phyloP scores from a whole-genome alignment of 805 yeast genomes.

The Pichia nakasei region DNA sequence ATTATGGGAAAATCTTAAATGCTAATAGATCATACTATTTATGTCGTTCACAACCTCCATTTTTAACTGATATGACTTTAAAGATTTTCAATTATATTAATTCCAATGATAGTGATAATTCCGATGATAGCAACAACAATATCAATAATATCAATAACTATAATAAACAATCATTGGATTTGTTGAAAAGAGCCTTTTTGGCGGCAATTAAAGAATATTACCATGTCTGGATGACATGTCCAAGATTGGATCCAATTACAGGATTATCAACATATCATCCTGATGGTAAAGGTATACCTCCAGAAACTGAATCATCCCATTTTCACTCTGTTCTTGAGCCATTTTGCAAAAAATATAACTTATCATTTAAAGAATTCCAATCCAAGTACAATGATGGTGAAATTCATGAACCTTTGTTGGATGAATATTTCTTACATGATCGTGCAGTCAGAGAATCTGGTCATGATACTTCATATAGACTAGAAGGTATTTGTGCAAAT shows the following conservation, averaged over 20 bases:
- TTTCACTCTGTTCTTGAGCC: slow-evolving; percentile 65
- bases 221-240: slow-evolving; percentile 67
- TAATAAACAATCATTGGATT: slow-evolving; percentile 43
- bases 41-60: slow-evolving; percentile 94
- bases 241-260: slow-evolving; percentile 63
- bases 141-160: background rate
- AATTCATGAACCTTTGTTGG: slow-evolving; percentile 71
- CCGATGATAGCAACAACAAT: slow-evolving; percentile 11
- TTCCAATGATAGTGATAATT: slow-evolving; percentile 36
- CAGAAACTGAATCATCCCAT: slow-evolving; percentile 90
- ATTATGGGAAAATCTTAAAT: slow-evolving; percentile 87
- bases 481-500: slow-evolving; percentile 84
- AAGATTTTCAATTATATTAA: slow-evolving; percentile 51
- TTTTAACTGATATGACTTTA: slow-evolving; percentile 85
- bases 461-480: slow-evolving; percentile 86
- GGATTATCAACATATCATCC: slow-evolving; percentile 90
- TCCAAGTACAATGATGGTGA: slow-evolving; percentile 57
- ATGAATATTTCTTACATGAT: slow-evolving; percentile 83
- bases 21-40: slow-evolving; percentile 90
- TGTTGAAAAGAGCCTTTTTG: slow-evolving; percentile 52
- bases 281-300: slow-evolving; percentile 87
- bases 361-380: slow-evolving; percentile 55
- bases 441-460: slow-evolving; percentile 95
- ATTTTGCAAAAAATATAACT: slow-evolving; percentile 52
- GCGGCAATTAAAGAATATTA: slow-evolving; percentile 86